A percentile compares a stretch with the other conserved stretches of the same genome.
Conservation (phyloP, 257 asterid genomes). For the Salvia splendens region DNA sequence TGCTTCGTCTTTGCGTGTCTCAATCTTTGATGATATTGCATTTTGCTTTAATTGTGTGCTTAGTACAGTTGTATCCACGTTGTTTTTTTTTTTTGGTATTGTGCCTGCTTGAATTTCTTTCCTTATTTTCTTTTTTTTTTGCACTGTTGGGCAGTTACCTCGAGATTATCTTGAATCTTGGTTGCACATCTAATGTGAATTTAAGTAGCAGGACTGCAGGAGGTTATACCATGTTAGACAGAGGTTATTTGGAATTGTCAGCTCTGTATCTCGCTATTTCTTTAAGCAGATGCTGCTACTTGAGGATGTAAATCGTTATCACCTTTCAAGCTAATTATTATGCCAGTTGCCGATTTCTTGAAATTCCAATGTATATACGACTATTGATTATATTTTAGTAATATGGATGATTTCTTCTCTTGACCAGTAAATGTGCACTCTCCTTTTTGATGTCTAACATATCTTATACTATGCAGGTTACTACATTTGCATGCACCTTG, state of each 20-base stretch:
- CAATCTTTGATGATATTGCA: not conserved
- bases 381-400: not conserved
- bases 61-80: slow-evolving; percentile 17
- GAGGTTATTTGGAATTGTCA: slow-evolving; percentile 7
- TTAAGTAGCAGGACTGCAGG: too few relatives aligned
- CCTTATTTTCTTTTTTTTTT: slow-evolving; percentile 1
- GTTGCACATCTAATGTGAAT: slow-evolving; percentile 8
- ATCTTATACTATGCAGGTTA: slow-evolving; percentile 52
- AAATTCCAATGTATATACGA: slow-evolving; percentile 4
- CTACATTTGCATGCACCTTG: slow-evolving; percentile 78
- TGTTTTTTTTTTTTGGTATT: slow-evolving; percentile 8
- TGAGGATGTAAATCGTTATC: not conserved
- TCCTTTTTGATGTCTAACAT: slow-evolving; percentile 21
- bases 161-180: not conserved
- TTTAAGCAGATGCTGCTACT: not conserved
- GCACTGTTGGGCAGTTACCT: not conserved
- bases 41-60: slow-evolving; percentile 1
- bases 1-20: slow-evolving; percentile 26
- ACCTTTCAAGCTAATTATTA: not conserved
- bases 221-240: not conserved
- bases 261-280: slow-evolving; percentile 11
- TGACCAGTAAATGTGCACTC: slow-evolving; percentile 9
- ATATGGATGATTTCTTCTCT: slow-evolving; percentile 22
- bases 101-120: not conserved
- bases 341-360: slow-evolving; percentile 23